Evolutionary conservation across 129 eudicot species (phyloP).

Genomic region (Tanacetum coccineum): DNA sequence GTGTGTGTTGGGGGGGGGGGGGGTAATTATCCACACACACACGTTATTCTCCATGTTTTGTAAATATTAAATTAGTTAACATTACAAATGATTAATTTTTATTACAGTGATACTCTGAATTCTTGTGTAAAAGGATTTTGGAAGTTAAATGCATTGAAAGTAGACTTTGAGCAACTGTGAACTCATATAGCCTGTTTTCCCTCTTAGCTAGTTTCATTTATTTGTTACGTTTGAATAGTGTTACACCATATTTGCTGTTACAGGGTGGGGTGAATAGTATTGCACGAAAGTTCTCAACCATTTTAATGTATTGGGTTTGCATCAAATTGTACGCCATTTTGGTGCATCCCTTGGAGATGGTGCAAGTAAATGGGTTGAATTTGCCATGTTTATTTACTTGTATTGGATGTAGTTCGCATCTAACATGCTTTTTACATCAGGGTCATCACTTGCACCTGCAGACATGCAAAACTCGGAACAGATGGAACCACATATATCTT

Average conservation of each 20-base stretch:
- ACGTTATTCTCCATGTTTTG: background rate
- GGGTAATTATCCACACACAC: background rate
- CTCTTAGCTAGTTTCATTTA: background rate
- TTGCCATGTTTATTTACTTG: background rate
- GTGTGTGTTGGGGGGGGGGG: too few species aligned
- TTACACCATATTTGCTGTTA: too few species aligned
- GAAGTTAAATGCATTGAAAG: background rate
- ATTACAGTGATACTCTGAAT: background rate
- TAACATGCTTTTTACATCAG: constrained; percentile 24
- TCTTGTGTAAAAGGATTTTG: background rate
- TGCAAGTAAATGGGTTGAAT: background rate
- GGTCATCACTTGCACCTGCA: constrained; percentile 23
- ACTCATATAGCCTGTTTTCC: too few species aligned
- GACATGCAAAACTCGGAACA: constrained; percentile 13
- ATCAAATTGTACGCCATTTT: too few species aligned
- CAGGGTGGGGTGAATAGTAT: too few species aligned
- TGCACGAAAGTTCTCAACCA: too few species aligned
- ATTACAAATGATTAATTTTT: background rate
- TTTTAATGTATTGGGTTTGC: too few species aligned
- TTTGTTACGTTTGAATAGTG: background rate
- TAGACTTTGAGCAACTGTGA: background rate
- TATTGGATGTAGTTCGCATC: background rate
- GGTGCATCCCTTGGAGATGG: background rate
- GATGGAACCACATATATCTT: constrained; percentile 23
- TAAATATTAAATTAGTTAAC: background rate